Evolutionary conservation across 225 moss, liverwort and hornwort species (phyloP).

Genomic region (Pseudoscleropodium purum): DNA sequence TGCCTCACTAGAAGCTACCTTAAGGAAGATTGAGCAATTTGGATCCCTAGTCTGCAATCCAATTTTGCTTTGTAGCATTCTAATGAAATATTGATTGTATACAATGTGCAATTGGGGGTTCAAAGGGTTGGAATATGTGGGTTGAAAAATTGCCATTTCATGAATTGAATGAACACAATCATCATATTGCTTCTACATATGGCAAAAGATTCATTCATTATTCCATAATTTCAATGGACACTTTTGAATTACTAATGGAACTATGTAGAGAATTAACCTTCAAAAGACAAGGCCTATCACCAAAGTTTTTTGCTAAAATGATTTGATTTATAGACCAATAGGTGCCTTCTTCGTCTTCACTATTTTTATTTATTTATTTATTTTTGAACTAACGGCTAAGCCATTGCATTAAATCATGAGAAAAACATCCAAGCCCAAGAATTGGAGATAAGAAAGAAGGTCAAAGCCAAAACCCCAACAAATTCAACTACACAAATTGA

Average conservation of each 20-base stretch:
- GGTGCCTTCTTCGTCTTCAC: neutral
- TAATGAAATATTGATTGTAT: neutral
- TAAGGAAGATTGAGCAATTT: neutral
- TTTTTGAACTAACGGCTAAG: too few relatives aligned
- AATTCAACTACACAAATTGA: too few relatives aligned
- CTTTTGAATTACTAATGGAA: neutral
- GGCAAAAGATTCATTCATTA: neutral
- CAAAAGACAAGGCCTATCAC: too few relatives aligned
- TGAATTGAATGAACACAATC: neutral
- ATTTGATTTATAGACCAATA: neutral
- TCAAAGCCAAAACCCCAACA: too few relatives aligned
- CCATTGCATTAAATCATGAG: too few relatives aligned
- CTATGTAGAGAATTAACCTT: neutral
- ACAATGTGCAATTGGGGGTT: neutral
- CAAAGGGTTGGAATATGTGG: neutral
- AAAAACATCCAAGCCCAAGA: too few relatives aligned
- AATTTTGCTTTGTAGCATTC: neutral
- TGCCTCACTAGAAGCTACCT: accelerated
- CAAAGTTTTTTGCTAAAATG: neutral
- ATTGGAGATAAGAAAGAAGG: too few relatives aligned
- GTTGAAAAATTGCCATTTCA: neutral
- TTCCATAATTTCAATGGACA: neutral
- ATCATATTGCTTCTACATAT: neutral
- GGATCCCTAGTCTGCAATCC: neutral
- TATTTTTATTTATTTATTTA: neutral